A percentile compares a stretch with the other conserved stretches of the same genome.
phyloP scores from a whole-genome alignment of 176 grass and related monocot species.

The Eragrostis nindensis region DNA sequence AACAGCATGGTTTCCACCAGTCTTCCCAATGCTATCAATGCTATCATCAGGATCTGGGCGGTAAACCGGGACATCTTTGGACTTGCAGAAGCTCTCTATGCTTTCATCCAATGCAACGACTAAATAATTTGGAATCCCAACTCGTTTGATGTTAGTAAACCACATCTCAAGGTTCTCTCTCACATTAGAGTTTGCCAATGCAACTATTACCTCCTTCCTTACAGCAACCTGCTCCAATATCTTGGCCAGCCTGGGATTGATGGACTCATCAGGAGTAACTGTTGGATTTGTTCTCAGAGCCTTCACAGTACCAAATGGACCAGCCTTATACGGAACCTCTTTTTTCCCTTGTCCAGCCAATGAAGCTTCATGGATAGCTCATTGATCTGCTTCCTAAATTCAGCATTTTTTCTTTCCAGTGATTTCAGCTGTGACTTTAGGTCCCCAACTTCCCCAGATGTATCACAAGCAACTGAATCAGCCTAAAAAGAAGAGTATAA shows the following conservation, averaged over 20 bases:
- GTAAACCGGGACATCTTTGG: constrained; percentile 80
- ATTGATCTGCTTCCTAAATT: constrained; percentile 73
- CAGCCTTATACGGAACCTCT: constrained; percentile 53
- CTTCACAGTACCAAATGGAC: constrained; percentile 94
- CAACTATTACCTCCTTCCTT: constrained; percentile 85
- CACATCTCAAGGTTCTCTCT: constrained; percentile 80
- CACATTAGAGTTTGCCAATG: constrained; percentile 96
- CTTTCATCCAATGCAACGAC: constrained; percentile 88
- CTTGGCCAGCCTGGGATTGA: constrained; percentile 75
- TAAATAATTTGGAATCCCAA: constrained; percentile 91
- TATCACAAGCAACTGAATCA: constrained; percentile 67
- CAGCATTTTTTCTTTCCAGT: constrained; percentile 70
- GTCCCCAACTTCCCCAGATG: constrained; percentile 43
- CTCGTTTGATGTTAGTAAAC: constrained; percentile 88
- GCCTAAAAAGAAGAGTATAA: constrained; percentile 48
- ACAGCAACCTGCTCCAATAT: constrained; percentile 77
- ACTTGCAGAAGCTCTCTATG: constrained; percentile 75
- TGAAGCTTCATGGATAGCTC: constrained; percentile 74
- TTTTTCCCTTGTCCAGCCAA: constrained; percentile 62
- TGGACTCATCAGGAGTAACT: constrained; percentile 72
- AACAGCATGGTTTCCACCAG: constrained; percentile 84
- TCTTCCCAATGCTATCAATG: constrained; percentile 76
- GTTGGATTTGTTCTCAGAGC: constrained; percentile 86
- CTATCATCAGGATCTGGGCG: constrained; percentile 72
- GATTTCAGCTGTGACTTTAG: constrained; percentile 63